phyloP scores from a whole-genome alignment of 208 protist genomes.

The Leishmania arabica region DNA sequence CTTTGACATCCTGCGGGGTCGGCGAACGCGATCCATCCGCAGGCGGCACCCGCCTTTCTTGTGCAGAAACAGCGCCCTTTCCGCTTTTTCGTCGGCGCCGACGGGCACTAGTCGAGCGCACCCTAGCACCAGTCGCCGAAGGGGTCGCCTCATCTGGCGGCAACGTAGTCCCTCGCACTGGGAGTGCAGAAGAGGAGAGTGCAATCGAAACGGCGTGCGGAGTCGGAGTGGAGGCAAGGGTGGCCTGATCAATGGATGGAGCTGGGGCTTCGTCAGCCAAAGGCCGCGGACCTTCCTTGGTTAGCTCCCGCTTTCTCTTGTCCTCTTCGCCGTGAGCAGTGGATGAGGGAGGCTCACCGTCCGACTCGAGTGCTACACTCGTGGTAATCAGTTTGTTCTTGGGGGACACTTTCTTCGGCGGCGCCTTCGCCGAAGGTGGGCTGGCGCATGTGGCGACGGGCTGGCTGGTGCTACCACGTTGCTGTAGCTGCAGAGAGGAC shows the following conservation, averaged over 20 bases:
- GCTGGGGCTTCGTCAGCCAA: background rate
- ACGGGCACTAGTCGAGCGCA: conserved; percentile 12
- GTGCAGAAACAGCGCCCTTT: conserved; percentile 1
- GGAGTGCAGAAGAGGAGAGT: background rate
- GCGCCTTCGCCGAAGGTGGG: conserved; percentile 14
- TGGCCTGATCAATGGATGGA: background rate
- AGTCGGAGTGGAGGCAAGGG: background rate
- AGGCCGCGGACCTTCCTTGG: background rate
- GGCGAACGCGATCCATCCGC: background rate
- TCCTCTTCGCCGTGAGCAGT: background rate
- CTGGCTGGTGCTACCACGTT: background rate
- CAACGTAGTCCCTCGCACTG: background rate
- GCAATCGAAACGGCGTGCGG: background rate
- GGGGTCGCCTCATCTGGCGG: background rate
- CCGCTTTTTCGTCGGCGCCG: background rate
- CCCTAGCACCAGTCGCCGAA: background rate
- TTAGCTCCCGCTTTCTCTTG: background rate
- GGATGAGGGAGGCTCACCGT: background rate
- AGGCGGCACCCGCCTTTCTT: background rate
- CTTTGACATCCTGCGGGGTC: background rate
- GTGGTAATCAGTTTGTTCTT: conserved; percentile 24
- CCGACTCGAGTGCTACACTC: background rate
- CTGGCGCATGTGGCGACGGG: background rate
- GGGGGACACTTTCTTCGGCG: conserved; percentile 15
- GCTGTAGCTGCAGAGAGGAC: background rate